Base-by-base conservation (phyloP, 768 basidiomycete species). In the Macrocybe gigantea region DNA sequence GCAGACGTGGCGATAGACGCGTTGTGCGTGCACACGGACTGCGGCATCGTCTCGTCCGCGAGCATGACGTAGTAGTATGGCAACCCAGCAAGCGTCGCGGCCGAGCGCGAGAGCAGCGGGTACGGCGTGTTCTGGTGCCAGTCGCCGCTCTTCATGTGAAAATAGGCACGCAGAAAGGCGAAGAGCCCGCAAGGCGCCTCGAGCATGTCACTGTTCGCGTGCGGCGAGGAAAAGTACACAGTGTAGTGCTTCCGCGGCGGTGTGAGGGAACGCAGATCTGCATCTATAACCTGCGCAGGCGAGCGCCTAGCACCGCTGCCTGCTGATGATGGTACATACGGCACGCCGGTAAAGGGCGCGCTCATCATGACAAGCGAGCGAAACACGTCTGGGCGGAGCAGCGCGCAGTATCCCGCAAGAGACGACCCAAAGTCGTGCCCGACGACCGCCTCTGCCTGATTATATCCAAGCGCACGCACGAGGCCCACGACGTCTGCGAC, bases 41-140 rank as follows among this genome's bases (percentile, higher is more conserved):
- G 62, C 1, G 77, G 73, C 81, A 83, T 83, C 40, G 67, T 74
- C 34, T 71, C 64, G n/a, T 69, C 51, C 7, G 70, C 57, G 14
- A 71, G 75, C 80, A 85, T 83, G 57, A 82, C 64, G 56, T 84
- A 83, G 67, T 83, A 83, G 11, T 68, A 66, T 6, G 83, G 82
- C 29, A 84, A 53, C 3, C 56, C 57, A 2, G 72, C 65, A 33
- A 79, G 60, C 40, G 69, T 62, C 13, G 51, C 44, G 0, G 66
- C 62, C 12, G 65, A 65, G 8, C 62, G 49, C 5, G 57, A 56
- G 1, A 64, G 56, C 14, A 82, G 62, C 2, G 67, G 68, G 35
- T 64, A 66, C 0, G 73, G 66, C 5, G 61, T 51, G 57, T 79
- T 78, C 5, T 57, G 57, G 4, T 54, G 49, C 75, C 76, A 78